Conservation (phyloP, 1,284 basidiomycete genomes). For the Tilletia indica region DNA sequence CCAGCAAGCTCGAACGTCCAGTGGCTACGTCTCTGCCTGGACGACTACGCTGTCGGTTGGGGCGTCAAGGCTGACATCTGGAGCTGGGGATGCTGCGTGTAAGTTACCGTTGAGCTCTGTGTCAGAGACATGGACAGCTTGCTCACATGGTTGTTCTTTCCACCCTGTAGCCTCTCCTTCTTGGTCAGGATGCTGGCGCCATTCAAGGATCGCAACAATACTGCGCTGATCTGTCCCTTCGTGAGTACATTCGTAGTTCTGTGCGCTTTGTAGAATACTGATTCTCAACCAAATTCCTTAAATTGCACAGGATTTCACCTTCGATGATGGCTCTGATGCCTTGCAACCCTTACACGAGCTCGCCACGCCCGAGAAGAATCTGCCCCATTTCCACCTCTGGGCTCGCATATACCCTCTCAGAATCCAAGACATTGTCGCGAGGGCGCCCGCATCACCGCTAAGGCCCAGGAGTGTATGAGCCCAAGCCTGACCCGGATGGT, state of each 20-base stretch:
- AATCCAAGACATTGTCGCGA: conserved; percentile 22
- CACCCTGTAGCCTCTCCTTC: conserved; percentile 19
- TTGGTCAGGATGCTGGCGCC: conserved; percentile 33
- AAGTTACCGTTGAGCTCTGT: background rate
- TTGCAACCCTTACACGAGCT: conserved; percentile 35
- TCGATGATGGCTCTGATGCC: conserved; percentile 33
- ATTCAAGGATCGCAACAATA: conserved; percentile 28
- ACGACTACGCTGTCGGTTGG: conserved; percentile 42
- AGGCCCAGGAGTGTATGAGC: background rate
- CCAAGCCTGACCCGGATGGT: conserved; percentile 8
- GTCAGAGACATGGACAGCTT: background rate
- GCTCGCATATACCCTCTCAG: conserved; percentile 36
- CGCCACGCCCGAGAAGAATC: conserved; percentile 29
- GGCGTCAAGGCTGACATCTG: conserved; percentile 45
- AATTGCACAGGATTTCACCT: conserved; percentile 33
- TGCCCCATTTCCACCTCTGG: conserved; percentile 45
- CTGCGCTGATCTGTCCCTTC: conserved; percentile 41
- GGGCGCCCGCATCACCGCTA: background rate
- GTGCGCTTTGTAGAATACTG: background rate
- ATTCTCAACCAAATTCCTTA: background rate
- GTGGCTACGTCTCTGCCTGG: conserved; percentile 31
- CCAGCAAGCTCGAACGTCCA: conserved; percentile 25
- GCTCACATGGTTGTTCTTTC: background rate
- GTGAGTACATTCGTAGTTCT: background rate
- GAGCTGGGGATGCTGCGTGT: conserved; percentile 47